phyloP scores from a whole-genome alignment of 2,329 filamentous ascomycete species.

The Nigrospora oryzae region DNA sequence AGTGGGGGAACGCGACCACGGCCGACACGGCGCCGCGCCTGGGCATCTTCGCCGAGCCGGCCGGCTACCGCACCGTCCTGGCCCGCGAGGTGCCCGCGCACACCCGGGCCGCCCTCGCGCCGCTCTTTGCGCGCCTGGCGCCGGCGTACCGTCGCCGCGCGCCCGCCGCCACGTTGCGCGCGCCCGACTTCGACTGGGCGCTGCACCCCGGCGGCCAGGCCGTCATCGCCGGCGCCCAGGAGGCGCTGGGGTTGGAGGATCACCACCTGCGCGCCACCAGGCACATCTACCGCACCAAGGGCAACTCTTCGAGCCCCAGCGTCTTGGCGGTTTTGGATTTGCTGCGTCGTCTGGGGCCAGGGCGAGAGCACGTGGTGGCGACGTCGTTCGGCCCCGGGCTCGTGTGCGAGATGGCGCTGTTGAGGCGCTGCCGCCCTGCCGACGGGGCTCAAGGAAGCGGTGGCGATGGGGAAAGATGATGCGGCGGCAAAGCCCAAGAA shows the following conservation, averaged over 20 bases:
- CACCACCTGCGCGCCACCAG: slow-evolving; percentile 7
- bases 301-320: slow-evolving; percentile 8
- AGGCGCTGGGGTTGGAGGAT: slow-evolving; percentile 6
- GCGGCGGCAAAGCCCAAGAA: too few relatives aligned
- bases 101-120: slow-evolving; percentile 5
- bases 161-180: neutral
- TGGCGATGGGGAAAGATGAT: too few relatives aligned
- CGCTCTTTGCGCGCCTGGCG: slow-evolving; percentile 6
- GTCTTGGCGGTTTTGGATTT: slow-evolving; percentile 8
- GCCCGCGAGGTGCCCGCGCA: slow-evolving; percentile 5
- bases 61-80: slow-evolving; percentile 6
- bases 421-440: neutral
- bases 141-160: neutral
- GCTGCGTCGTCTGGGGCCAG: slow-evolving; percentile 5
- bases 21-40: slow-evolving; percentile 6
- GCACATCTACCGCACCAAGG: slow-evolving; percentile 6
- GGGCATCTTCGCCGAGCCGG: slow-evolving; percentile 3
- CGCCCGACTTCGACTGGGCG: slow-evolving; percentile 6
- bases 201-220: slow-evolving; percentile 9
- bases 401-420: slow-evolving; percentile 9
- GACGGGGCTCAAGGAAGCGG: neutral
- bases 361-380: slow-evolving; percentile 7
- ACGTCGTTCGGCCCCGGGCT: slow-evolving; percentile 9
- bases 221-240: slow-evolving; percentile 7
- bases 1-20: slow-evolving; percentile 8